phyloP scores from a whole-genome alignment of 169 alveolate genomes.

The Blepharisma undulans region DNA sequence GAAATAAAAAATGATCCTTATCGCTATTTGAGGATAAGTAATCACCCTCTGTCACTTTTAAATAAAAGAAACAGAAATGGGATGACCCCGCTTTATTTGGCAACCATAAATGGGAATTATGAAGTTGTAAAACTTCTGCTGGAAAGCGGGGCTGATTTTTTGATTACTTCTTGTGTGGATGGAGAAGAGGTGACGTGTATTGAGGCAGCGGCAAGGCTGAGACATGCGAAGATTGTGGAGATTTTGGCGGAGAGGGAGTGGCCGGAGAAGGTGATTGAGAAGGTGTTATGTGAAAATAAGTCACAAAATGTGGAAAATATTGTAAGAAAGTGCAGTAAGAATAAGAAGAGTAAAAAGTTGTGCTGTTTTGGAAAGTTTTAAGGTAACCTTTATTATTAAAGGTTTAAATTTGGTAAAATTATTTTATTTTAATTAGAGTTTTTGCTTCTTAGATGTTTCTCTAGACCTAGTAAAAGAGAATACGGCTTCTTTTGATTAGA shows the following conservation, averaged over 20 bases:
- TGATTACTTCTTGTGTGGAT: background rate
- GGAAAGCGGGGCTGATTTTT: slow-evolving; percentile 28
- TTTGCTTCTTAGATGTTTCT: no score
- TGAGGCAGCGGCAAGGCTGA: slow-evolving; percentile 53
- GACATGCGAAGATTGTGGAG: slow-evolving; percentile 11
- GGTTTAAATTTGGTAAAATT: no score
- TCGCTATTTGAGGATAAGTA: slow-evolving; percentile 32
- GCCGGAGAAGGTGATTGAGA: background rate
- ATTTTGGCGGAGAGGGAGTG: background rate
- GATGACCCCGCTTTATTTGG: slow-evolving; percentile 8
- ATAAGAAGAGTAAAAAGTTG: no score
- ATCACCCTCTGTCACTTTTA: slow-evolving; percentile 30
- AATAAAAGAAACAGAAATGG: slow-evolving; percentile 36
- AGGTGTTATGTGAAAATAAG: no score
- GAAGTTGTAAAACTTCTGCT: background rate
- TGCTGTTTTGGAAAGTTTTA: no score
- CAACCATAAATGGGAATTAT: slow-evolving; percentile 7
- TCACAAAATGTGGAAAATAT: no score
- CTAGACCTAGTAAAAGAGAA: no score
- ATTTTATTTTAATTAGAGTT: no score
- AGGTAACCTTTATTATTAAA: no score
- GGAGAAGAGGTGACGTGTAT: slow-evolving; percentile 39
- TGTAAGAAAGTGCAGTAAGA: no score
- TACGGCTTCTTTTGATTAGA: no score
- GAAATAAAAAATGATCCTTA: slow-evolving; percentile 50